Evolutionary conservation across 495 filamentous ascomycete genomes (phyloP).

Genomic region (Jackrogersella multiformis): DNA sequence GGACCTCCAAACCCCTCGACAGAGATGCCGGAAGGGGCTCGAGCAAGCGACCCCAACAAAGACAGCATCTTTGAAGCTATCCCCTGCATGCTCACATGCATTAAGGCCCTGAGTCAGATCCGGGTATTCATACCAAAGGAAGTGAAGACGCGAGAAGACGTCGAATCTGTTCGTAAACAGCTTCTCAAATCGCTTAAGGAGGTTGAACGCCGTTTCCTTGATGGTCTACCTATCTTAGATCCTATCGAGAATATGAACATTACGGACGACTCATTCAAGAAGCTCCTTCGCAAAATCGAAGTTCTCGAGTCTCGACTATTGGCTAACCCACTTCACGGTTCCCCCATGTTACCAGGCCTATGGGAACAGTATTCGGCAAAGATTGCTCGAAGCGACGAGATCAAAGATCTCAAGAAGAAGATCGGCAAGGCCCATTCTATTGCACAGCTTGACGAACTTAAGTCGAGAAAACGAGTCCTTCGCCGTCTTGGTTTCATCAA

Average conservation of each 20-base stretch:
- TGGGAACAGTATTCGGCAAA: conserved; percentile 87
- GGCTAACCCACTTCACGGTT: conserved; percentile 87
- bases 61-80: conserved; percentile 75
- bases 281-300: conserved; percentile 93
- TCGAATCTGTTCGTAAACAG: conserved; percentile 69
- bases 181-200: conserved; percentile 68
- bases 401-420: conserved; percentile 86
- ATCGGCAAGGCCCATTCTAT: conserved; percentile 84
- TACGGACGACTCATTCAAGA: conserved; percentile 90
- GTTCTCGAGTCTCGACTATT: conserved; percentile 92
- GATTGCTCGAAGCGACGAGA: conserved; percentile 74
- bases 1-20: conserved; percentile 40
- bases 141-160: conserved; percentile 66
- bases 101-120: conserved; percentile 79
- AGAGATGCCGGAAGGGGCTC: conserved; percentile 54
- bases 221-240: conserved; percentile 86
- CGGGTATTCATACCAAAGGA: conserved; percentile 83
- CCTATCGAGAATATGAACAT: conserved; percentile 96
- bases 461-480: conserved; percentile 94
- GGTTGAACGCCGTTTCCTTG: conserved; percentile 85
- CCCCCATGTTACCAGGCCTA: conserved; percentile 78
- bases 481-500: conserved; percentile 96
- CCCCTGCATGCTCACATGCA: conserved; percentile 82
- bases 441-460: conserved; percentile 93
- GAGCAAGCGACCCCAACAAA: conserved; percentile 53